Evolutionary conservation across 2,329 filamentous ascomycete species (phyloP).

Genomic region (Talaromyces verruculosus): DNA sequence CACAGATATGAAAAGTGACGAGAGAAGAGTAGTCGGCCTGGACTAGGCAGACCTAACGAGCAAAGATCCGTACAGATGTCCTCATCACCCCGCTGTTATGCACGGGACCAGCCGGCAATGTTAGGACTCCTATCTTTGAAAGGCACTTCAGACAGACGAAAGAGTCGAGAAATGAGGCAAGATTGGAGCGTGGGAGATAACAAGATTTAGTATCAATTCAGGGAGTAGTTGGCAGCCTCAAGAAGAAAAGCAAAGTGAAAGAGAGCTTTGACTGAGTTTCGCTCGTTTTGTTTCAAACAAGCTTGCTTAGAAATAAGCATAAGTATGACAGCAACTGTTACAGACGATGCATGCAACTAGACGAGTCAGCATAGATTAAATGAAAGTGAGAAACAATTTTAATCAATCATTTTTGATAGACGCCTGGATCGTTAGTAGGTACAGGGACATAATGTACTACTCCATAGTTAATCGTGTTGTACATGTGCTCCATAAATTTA

Average conservation of each 20-base stretch:
- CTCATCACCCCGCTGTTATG: neutral
- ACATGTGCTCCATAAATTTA: conserved; percentile 3
- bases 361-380: neutral
- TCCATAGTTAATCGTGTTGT: too few relatives aligned
- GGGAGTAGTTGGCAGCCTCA: neutral
- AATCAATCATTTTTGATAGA: conserved; percentile 1
- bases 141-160: neutral
- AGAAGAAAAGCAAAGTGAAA: neutral
- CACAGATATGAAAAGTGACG: neutral
- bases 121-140: neutral
- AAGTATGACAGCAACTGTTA: conserved; percentile 5
- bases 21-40: neutral
- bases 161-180: neutral
- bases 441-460: neutral
- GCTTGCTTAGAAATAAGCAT: conserved; percentile 9
- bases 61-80: neutral
- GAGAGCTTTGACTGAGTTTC: neutral
- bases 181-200: neutral
- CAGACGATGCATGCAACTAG: conserved; percentile 3
- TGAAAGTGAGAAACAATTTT: neutral
- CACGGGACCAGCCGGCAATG: conserved; percentile 13
- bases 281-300: conserved; percentile 2
- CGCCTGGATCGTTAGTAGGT: conserved; percentile 5
- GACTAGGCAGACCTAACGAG: neutral
- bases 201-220: neutral